Evolutionary conservation across 1,284 basidiomycete species (phyloP), one percentile per base, ranked within the genome.

Genomic region (Tylopilus sp.): DNA sequence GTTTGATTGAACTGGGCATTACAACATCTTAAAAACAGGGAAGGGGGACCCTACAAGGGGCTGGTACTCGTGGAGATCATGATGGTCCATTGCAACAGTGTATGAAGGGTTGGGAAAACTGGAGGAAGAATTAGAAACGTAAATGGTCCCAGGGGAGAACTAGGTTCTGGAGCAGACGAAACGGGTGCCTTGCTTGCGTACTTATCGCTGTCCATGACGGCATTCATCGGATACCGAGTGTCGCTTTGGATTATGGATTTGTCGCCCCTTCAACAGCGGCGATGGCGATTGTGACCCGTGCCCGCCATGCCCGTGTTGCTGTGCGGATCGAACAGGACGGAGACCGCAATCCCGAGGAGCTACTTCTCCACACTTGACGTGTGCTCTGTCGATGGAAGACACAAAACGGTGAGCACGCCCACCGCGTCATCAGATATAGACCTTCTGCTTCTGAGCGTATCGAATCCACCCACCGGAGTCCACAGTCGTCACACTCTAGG

Each of bases 401-500:
- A 51, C 37, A 47, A 36, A 52, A 62, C 21, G 44, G 37, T 47
- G 30, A 35, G 45, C 18, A 18, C 9, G 37, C 36, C 46, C 46
- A 39, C 51, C 52, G 2, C 42, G 33, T 56, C 44, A 57, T 61
- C 30, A 64, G 55, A 51, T 42, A 39, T 55, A 17, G 44, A 20
- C 48, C 46, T 54, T 53, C 46, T 54, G 35, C 44, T 52, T 59
- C 58, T n/a, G 43, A 54, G 40, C 21, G 36, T 29, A 55, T 50
- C 52, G 49, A 56, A 53, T 50, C 47, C 41, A 58, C 54, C 46
- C 46, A 59, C 50, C 47, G 58, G 53, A 59, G 54, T 52, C 53
- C 56, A 45, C 92, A 95, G 68, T 94, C 92, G 67, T 95, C 92
- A 66, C 92, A 94, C 61, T 90, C 83, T 28, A 94, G 70, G 28